Evolutionary conservation across 331 rosid genomes (phyloP).

Genomic region (Dryas integrifolia): DNA sequence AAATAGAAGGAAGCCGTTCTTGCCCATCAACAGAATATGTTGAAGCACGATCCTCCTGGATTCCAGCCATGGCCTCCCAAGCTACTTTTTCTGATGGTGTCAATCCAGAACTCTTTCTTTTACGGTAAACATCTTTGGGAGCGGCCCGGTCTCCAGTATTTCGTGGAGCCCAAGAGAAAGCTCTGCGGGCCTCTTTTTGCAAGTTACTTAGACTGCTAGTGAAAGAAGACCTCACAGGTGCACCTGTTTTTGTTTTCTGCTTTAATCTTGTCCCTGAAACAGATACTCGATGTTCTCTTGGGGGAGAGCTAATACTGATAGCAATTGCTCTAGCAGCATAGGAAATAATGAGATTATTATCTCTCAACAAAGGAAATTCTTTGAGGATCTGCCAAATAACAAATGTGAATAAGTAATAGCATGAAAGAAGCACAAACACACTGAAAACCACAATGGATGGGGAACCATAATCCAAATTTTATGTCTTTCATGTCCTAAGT

Average conservation of each 20-base stretch:
- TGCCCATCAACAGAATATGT: slow-evolving; percentile 82
- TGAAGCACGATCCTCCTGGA: slow-evolving; percentile 83
- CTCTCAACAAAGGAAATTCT: slow-evolving; percentile 85
- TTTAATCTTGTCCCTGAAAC: slow-evolving; percentile 73
- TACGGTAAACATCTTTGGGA: slow-evolving; percentile 84
- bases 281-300: slow-evolving; percentile 86
- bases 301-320: slow-evolving; percentile 74
- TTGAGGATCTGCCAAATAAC: slow-evolving; percentile 61
- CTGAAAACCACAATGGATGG: neutral
- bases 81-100: slow-evolving; percentile 87
- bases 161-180: slow-evolving; percentile 95
- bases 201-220: slow-evolving; percentile 85
- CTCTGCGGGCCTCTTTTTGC: slow-evolving; percentile 96
- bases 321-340: slow-evolving; percentile 82
- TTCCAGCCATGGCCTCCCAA: slow-evolving; percentile 99
- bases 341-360: slow-evolving; percentile 64
- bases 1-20: slow-evolving; percentile 83
- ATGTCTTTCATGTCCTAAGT: slow-evolving; percentile 2
- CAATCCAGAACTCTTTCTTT: slow-evolving; percentile 94
- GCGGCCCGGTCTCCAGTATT: slow-evolving; percentile 67
- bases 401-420: slow-evolving; percentile 18
- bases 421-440: slow-evolving; percentile 2
- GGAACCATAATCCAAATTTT: slow-evolving; percentile 9
- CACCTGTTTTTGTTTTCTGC: slow-evolving; percentile 71
- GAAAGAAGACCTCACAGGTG: slow-evolving; percentile 63